Evolutionary conservation across 306 rosid species (phyloP).

Genomic region (Acacia acuminata): DNA sequence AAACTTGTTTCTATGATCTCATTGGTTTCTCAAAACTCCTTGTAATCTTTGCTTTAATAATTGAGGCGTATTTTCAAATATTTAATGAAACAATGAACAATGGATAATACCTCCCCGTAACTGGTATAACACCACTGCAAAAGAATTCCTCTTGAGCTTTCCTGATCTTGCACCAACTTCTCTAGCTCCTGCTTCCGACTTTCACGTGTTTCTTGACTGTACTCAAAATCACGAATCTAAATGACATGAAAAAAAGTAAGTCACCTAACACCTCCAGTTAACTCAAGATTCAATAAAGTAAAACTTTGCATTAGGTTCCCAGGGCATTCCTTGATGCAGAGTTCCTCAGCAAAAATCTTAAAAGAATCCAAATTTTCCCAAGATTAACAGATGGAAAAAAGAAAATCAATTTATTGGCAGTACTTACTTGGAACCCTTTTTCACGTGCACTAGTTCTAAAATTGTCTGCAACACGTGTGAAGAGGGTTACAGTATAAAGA

Average conservation of each 20-base stretch:
- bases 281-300: slow-evolving; percentile 6
- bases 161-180: slow-evolving; percentile 74
- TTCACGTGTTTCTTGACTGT: slow-evolving; percentile 77
- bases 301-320: neutral
- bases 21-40: neutral
- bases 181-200: slow-evolving; percentile 67
- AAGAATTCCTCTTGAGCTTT: slow-evolving; percentile 64
- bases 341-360: neutral
- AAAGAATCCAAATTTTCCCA: neutral
- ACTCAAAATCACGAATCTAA: slow-evolving; percentile 83
- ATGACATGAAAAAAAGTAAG: slow-evolving; percentile 23
- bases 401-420: slow-evolving; percentile 1
- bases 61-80: neutral
- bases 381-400: slow-evolving; percentile 8
- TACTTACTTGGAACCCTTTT: slow-evolving; percentile 77
- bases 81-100: neutral
- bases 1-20: neutral
- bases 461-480: slow-evolving; percentile 77
- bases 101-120: slow-evolving; percentile 71
- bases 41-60: neutral
- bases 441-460: slow-evolving; percentile 79
- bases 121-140: slow-evolving; percentile 82
- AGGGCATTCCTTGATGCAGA: neutral
- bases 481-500: slow-evolving; percentile 77
- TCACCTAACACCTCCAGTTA: slow-evolving; percentile 15